Conservation (phyloP, 495 filamentous ascomycete species). For the Penicillium chermesinum region DNA sequence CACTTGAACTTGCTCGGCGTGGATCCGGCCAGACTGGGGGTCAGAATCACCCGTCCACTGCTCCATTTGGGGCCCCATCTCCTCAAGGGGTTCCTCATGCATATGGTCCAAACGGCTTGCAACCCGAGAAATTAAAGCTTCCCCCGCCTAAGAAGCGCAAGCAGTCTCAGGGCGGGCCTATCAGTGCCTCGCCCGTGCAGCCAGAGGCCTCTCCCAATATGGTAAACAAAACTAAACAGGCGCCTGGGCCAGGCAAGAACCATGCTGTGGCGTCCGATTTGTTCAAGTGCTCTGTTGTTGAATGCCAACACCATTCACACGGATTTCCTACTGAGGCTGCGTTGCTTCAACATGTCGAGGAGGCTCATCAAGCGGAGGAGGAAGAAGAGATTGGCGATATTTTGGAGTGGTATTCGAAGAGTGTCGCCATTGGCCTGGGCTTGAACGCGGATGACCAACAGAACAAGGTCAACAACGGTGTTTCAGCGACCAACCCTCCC, state of each 20-base stretch:
- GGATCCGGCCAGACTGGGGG: slow-evolving; percentile 51
- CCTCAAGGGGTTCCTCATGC: slow-evolving; percentile 63
- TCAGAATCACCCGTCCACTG: slow-evolving; percentile 48
- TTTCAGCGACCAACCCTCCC: slow-evolving; percentile 5
- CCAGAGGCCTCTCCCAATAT: slow-evolving; percentile 20
- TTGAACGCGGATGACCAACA: slow-evolving; percentile 29
- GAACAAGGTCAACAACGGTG: slow-evolving; percentile 15
- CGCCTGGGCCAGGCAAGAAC: slow-evolving; percentile 22
- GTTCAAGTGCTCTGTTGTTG: slow-evolving; percentile 41
- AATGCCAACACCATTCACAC: slow-evolving; percentile 42
- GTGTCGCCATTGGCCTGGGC: slow-evolving; percentile 33
- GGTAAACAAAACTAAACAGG: slow-evolving; percentile 33
- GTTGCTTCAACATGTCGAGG: slow-evolving; percentile 45
- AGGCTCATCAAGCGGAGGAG: slow-evolving; percentile 40
- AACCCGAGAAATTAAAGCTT: slow-evolving; percentile 53
- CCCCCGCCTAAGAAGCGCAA: slow-evolving; percentile 59
- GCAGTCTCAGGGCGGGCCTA: slow-evolving; percentile 37
- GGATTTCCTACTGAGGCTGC: slow-evolving; percentile 42
- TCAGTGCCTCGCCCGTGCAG: slow-evolving; percentile 28
- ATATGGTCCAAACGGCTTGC: slow-evolving; percentile 43
- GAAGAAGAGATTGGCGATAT: slow-evolving; percentile 43
- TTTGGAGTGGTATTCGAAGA: slow-evolving; percentile 43
- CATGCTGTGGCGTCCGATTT: slow-evolving; percentile 30
- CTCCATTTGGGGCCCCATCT: slow-evolving; percentile 63
- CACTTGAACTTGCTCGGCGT: slow-evolving; percentile 36